Evolutionary conservation across 139 green algal species (phyloP), one percentile per base, ranked within the genome.

Genomic region (Micromonas pusilla): DNA sequence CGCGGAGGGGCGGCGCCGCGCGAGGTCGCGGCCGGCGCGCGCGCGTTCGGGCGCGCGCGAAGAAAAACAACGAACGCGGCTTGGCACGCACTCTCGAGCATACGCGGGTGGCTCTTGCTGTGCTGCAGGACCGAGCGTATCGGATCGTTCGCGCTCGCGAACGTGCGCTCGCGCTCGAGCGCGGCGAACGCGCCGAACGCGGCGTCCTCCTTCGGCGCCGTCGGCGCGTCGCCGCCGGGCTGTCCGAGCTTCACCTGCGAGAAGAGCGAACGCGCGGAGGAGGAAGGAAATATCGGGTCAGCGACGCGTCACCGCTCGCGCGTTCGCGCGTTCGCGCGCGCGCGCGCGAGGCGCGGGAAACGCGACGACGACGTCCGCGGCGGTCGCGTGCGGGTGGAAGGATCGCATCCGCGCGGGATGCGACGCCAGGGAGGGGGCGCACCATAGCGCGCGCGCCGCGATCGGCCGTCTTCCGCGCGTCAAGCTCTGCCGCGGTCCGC

Each of bases 31-130:
- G 62, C 21, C 19, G 16, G 28, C 16, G 23, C 62, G 62, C 62
- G 62, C 62, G 62, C 62, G 62, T 28, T 23, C 21, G 16, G 23
- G 19, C 5, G 21, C 5, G 5, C 23, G 5, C 16, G 23, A 68
- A 34, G 28, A 34, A 13, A 21, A 26, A 68, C 28, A 68, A 21
- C 23, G 62, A 68, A 28, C 16, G 5, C 32, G 25, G 60, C 9
- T 67, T 67, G 26, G 65, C 5, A 4, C 68, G 36, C 2, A 75
- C 68, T 75, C 68, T 78, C 53, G 16, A 78, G 62, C 72, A 78
- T 78, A 25, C 72, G 60, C 53, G 72, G 72, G 32, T 78, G 72
- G 2, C 33, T 53, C 28, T 78, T 78, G 0, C 20, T 45, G 72
- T 78, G 72, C 34, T 78, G 32, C 53, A 78, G 45, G 34, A 63